A percentile compares a stretch with the other conserved stretches of the same genome.
Evolutionary conservation across 2,329 filamentous ascomycete species (phyloP).

Genomic region (Colletotrichum costaricense): DNA sequence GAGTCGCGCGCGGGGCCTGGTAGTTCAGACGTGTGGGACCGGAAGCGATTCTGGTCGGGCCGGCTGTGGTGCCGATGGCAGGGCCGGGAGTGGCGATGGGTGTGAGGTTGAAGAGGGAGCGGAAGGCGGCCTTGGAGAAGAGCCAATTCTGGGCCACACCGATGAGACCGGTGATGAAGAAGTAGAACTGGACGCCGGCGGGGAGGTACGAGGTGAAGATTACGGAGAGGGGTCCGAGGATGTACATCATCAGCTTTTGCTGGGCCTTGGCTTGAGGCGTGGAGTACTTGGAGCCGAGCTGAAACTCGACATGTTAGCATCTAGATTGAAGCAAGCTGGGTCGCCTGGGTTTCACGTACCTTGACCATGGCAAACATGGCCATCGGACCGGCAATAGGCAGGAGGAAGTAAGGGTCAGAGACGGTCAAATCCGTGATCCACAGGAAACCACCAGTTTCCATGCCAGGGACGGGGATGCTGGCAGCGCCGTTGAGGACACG

Average conservation of each 20-base stretch:
- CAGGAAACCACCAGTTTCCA: constrained; percentile 75
- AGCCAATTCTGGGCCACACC: constrained; percentile 48
- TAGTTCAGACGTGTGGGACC: constrained; percentile 40
- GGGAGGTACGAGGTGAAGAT: constrained; percentile 59
- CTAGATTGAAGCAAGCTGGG: too few species aligned
- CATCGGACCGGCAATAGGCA: constrained; percentile 72
- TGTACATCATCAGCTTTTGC: constrained; percentile 54
- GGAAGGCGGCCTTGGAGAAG: constrained; percentile 53
- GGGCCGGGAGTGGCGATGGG: constrained; percentile 28
- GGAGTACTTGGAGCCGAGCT: constrained; percentile 51
- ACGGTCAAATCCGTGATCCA: constrained; percentile 86
- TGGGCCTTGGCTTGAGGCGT: constrained; percentile 43
- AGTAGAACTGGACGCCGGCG: constrained; percentile 62
- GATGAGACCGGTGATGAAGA: constrained; percentile 50
- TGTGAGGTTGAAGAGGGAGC: constrained; percentile 49
- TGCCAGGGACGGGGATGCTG: constrained; percentile 80
- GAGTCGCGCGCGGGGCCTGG: constrained; percentile 44
- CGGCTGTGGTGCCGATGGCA: constrained; percentile 17
- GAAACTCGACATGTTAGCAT: constrained; percentile 33
- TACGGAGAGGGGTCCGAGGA: constrained; percentile 57
- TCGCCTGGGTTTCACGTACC: constrained; percentile 45
- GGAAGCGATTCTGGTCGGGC: neutral
- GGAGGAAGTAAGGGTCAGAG: constrained; percentile 80
- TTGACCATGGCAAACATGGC: constrained; percentile 69
- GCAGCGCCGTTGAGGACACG: constrained; percentile 80